Evolutionary conservation across 257 asterid species (phyloP).

Genomic region (Solanum gandarillasii): DNA sequence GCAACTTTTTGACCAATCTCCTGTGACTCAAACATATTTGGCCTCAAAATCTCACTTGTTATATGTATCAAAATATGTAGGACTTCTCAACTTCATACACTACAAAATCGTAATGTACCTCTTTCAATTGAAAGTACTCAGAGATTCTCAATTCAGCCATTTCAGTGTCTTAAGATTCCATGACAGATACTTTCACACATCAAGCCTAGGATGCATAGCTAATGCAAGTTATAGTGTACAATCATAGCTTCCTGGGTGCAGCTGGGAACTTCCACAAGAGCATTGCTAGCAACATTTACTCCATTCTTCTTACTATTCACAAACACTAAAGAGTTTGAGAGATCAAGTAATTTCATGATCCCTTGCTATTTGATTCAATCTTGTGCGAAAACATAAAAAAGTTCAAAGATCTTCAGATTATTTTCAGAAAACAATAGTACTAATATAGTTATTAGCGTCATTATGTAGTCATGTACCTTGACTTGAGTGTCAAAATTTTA

Average conservation of each 20-base stretch:
- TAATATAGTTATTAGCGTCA: background rate
- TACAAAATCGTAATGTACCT: too few species aligned
- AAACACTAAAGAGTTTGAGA: background rate
- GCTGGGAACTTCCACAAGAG: background rate
- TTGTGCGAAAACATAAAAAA: background rate
- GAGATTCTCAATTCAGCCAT: background rate
- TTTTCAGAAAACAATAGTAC: background rate
- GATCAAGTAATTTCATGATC: background rate
- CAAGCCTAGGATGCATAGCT: background rate
- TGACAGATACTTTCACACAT: background rate
- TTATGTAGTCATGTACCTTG: background rate
- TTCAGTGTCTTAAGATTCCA: background rate
- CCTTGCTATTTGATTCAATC: background rate
- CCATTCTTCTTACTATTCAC: background rate
- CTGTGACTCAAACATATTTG: background rate
- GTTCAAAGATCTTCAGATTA: background rate
- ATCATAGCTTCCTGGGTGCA: background rate
- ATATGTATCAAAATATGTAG: too few species aligned
- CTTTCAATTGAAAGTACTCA: background rate
- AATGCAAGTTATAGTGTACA: background rate
- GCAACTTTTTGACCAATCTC: background rate
- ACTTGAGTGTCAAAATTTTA: too few species aligned
- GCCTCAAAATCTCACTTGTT: background rate
- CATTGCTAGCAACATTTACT: background rate
- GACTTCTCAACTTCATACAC: too few species aligned